A percentile compares a stretch with the other conserved stretches of the same genome.
phyloP scores from a whole-genome alignment of 805 yeast genomes.

The Metahyphopichia silvanorum region DNA sequence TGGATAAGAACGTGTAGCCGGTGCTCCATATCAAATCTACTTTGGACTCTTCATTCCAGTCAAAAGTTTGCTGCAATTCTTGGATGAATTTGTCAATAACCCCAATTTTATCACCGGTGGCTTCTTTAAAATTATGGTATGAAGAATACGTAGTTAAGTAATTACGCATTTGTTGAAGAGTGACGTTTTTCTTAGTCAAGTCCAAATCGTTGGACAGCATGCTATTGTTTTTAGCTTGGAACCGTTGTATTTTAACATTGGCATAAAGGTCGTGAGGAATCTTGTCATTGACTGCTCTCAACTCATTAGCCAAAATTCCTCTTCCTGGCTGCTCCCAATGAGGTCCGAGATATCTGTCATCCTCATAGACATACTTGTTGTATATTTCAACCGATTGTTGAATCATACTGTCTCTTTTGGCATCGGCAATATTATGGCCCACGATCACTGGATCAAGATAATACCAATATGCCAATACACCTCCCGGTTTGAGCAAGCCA shows the following conservation, averaged over 20 bases:
- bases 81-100: slow-evolving; percentile 32
- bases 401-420: slow-evolving; percentile 5
- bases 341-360: slow-evolving; percentile 50
- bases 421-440: slow-evolving; percentile 17
- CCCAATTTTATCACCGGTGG: slow-evolving; percentile 28
- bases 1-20: slow-evolving; percentile 47
- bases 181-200: slow-evolving; percentile 34
- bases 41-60: slow-evolving; percentile 42
- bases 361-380: slow-evolving; percentile 39
- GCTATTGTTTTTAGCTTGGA: slow-evolving; percentile 15
- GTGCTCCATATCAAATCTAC: slow-evolving; percentile 49
- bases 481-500: slow-evolving; percentile 37
- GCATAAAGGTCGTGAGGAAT: slow-evolving; percentile 41
- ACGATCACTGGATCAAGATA: slow-evolving; percentile 39
- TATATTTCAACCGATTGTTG: slow-evolving; percentile 23
- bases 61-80: slow-evolving; percentile 37
- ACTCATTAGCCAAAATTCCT: slow-evolving; percentile 41
- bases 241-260: slow-evolving; percentile 30
- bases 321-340: slow-evolving; percentile 91
- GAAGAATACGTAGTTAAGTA: slow-evolving; percentile 74
- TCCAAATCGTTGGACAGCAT: slow-evolving; percentile 17
- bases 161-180: slow-evolving; percentile 44
- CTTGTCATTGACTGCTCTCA: slow-evolving; percentile 38
- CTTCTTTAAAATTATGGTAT: slow-evolving; percentile 52
- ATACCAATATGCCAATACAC: slow-evolving; percentile 41